Evolutionary conservation across 139 green algal species (phyloP).

Genomic region (Chlorella sp.): DNA sequence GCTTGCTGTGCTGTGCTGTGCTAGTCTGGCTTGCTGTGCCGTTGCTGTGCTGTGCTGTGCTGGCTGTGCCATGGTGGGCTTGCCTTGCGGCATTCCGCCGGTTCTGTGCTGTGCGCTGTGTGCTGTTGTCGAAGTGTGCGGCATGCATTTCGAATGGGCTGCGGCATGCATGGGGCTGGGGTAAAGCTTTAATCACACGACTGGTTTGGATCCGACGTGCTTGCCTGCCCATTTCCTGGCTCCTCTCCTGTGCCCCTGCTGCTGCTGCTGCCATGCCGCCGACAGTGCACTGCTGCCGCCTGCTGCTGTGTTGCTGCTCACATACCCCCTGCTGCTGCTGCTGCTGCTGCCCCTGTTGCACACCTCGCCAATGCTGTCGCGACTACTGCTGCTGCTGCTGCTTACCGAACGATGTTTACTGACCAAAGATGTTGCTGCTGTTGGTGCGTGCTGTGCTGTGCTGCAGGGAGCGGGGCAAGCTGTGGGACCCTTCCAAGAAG

Average conservation of each 20-base stretch:
- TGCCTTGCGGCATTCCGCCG: no score
- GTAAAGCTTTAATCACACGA: neutral
- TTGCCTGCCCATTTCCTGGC: neutral
- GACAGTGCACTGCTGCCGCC: no score
- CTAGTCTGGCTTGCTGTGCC: neutral
- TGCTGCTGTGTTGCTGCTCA: neutral
- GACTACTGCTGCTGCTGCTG: neutral
- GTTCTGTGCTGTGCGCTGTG: no score
- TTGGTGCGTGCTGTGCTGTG: no score
- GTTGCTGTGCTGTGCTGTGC: neutral
- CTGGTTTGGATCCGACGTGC: no score
- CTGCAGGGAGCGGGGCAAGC: constrained; percentile 37
- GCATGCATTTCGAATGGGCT: no score
- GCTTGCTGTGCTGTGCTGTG: neutral
- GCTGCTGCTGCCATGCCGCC: neutral
- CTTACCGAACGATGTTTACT: neutral
- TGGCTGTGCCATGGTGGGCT: neutral
- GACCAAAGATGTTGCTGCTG: no score
- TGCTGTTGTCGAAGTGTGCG: neutral
- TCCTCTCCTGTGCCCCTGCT: neutral
- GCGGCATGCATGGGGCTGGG: neutral
- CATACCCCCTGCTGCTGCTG: neutral
- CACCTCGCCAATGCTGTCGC: no score
- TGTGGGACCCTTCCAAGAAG: constrained; percentile 33
- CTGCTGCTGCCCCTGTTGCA: neutral